phyloP scores from a whole-genome alignment of 1,139 yeast species.

The Protomyces macrosporus region DNA sequence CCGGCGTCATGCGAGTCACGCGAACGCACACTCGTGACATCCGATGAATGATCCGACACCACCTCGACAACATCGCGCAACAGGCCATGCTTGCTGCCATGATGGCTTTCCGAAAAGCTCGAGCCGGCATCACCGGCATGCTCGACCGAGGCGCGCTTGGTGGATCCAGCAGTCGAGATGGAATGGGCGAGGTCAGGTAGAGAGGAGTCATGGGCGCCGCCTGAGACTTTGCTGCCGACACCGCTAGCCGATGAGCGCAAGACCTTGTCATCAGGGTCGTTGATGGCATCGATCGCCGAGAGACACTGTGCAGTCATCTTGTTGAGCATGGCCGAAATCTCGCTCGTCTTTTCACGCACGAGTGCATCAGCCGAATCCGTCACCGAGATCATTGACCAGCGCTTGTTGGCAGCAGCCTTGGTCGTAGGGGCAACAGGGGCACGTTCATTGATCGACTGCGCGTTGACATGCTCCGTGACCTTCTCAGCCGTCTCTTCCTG shows the following conservation, averaged over 20 bases:
- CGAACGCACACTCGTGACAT: not conserved
- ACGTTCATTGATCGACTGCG: not conserved
- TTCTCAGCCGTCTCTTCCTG: not conserved
- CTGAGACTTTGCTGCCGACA: too few relatives aligned
- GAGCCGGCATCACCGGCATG: too few relatives aligned
- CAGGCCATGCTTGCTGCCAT: not conserved
- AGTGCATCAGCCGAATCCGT: slow-evolving; percentile 13
- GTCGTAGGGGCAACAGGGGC: not conserved
- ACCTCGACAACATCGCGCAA: not conserved
- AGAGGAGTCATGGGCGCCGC: not conserved
- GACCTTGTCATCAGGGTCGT: slow-evolving; percentile 6
- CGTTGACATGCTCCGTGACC: not conserved
- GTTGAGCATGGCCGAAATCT: slow-evolving; percentile 14
- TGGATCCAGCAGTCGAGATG: not conserved
- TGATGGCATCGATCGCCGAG: slow-evolving; percentile 20
- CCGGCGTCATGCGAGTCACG: not conserved
- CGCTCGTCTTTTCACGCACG: slow-evolving; percentile 19
- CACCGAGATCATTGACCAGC: not conserved
- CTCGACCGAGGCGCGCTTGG: not conserved
- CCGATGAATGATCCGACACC: not conserved
- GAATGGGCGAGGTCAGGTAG: not conserved
- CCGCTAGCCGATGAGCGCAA: not conserved
- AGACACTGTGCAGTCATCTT: slow-evolving; percentile 21
- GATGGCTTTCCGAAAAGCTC: not conserved
- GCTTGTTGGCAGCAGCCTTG: not conserved